Evolutionary conservation across 805 yeast genomes (phyloP), one percentile per base, ranked within the genome.

Genomic region (Hagleromyces aurorensis): DNA sequence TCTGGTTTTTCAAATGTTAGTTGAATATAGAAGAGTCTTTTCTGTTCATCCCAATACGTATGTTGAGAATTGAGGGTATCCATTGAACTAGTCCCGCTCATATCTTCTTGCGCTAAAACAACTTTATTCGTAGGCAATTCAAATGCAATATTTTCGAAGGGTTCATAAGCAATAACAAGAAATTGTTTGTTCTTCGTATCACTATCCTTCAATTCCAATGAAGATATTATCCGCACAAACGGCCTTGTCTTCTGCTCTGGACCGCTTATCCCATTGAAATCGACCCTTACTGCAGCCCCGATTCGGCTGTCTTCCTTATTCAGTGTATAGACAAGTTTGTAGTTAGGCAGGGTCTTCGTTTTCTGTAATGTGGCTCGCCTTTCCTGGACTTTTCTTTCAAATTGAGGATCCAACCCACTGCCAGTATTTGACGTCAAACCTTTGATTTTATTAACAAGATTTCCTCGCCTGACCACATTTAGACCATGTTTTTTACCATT

Each of bases 91-190:
- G 30, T 32, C 7, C 59, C 59, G 10, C 57, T 62, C 6, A 37
- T 29, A 8, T 25, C 32, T n/a, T 38, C 25, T 13, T 62, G 55
- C 37, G 69, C 74, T 13, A 35, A 19, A 9, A 75, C 61, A 14
- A 74, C 72, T 13, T 49, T 62, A 20, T 44, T 38, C 10, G 73
- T 64, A 1, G 94, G 94, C 8, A 91, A 64, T 35, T 83, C 77
- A 34, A 89, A 62, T 1, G 79, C 81, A 7, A 85, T 64, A 35
- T 78, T 84, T 37, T 85, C 89, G 53, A 84, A 91, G 2, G 96
- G 96, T 51, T 85, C 95, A 3, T 79, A 91, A n/a, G 86, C 76
- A 0, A 87, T 58, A 7, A 87, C 75, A 40, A 91, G 45, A 50
- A 77, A 87, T 55, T 63, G 59, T 21, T 61, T 56, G 29, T 63